Evolutionary conservation across 2,329 filamentous ascomycete genomes (phyloP).

Genomic region (Penicillium hesseltinei): DNA sequence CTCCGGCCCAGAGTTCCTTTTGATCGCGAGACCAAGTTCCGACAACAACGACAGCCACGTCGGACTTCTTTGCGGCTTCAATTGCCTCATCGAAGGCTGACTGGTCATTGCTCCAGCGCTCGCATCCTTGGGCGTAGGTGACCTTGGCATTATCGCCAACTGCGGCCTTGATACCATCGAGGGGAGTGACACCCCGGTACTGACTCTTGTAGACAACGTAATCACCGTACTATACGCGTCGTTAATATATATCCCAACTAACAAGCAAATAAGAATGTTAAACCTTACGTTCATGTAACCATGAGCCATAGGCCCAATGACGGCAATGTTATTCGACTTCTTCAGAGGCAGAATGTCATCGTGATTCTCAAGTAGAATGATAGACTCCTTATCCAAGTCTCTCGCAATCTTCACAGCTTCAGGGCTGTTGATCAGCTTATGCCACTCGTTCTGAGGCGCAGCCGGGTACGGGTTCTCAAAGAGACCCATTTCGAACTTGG

Average conservation of each 20-base stretch:
- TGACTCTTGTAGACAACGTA: constrained; percentile 67
- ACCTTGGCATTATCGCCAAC: constrained; percentile 57
- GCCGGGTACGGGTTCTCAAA: constrained; percentile 69
- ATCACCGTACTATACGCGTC: constrained; percentile 60
- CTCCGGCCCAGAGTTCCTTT: constrained; percentile 64
- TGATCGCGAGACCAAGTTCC: constrained; percentile 76
- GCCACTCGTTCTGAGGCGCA: constrained; percentile 55
- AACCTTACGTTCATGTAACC: constrained; percentile 66
- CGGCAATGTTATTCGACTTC: constrained; percentile 66
- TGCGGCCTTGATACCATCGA: constrained; percentile 65
- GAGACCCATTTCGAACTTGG: constrained; percentile 68
- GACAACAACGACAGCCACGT: constrained; percentile 70
- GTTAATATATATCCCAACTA: neutral
- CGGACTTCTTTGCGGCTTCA: constrained; percentile 62
- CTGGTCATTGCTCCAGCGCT: constrained; percentile 69
- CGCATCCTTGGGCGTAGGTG: constrained; percentile 67
- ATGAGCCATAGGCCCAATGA: constrained; percentile 73
- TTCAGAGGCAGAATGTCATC: constrained; percentile 53
- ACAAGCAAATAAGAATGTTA: too few relatives aligned
- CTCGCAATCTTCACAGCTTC: constrained; percentile 59
- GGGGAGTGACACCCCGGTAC: constrained; percentile 65
- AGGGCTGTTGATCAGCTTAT: constrained; percentile 61
- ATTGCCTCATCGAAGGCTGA: constrained; percentile 67
- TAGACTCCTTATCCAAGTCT: constrained; percentile 63
- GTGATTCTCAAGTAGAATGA: constrained; percentile 61